These are phyloP conservation scores for Coffea eugenioides DNA, from an alignment of 257 asterid species.

Conservation along the genomic window DNA sequence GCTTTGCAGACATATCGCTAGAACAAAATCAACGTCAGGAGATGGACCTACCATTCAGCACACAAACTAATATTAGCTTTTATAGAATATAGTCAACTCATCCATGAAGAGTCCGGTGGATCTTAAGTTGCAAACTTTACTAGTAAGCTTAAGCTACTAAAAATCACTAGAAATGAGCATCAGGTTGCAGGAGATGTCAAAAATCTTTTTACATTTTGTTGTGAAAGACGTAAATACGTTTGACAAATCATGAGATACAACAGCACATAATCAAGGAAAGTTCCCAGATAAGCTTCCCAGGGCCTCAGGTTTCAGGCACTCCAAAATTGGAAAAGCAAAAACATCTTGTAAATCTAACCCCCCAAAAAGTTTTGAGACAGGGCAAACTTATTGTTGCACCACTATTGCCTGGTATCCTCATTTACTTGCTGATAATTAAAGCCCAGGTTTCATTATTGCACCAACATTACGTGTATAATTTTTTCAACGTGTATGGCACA, in stretches of 20 bases:
- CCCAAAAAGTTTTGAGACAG: not conserved
- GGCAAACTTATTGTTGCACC: not conserved
- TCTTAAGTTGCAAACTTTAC: not conserved
- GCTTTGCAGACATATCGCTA: slow-evolving; percentile 91
- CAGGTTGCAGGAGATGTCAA: not conserved
- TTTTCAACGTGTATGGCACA: too few species aligned
- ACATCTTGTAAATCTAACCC: too few species aligned
- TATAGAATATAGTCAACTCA: not conserved
- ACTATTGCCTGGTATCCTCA: not conserved
- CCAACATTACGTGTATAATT: too few species aligned
- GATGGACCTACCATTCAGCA: slow-evolving; percentile 65
- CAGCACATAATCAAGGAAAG: not conserved
- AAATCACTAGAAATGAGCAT: not conserved
- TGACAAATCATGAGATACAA: not conserved
- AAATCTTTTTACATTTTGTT: not conserved
- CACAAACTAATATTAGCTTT: not conserved
- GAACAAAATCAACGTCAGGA: slow-evolving; percentile 83
- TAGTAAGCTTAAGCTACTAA: not conserved
- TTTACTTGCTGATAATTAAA: not conserved
- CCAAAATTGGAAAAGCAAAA: not conserved
- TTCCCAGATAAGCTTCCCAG: not conserved
- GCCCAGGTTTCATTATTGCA: not conserved
- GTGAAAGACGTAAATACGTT: not conserved
- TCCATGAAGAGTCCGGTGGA: not conserved
- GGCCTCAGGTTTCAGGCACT: not conserved